A percentile compares a stretch with the other conserved stretches of the same genome.
Evolutionary conservation across 164 flowering plant species (phyloP).

Genomic region (Umbilicus rupestris): DNA sequence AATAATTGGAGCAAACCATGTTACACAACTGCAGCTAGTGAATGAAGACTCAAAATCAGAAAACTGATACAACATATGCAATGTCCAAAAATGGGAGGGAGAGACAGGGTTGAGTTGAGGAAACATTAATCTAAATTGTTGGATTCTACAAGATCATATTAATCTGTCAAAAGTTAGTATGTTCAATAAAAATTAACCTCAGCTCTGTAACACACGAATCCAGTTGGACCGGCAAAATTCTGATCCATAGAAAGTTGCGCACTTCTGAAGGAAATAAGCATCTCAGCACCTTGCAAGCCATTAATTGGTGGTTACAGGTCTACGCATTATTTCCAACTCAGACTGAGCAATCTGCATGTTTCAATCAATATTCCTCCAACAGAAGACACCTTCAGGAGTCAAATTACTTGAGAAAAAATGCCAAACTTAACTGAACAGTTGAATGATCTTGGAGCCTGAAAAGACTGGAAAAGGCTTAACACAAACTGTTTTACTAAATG

Average conservation of each 20-base stretch:
- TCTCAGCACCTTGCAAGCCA: neutral
- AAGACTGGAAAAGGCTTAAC: neutral
- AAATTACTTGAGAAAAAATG: too few species aligned
- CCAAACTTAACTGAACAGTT: too few species aligned
- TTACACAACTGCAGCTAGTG: too few species aligned
- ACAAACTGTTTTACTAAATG: neutral
- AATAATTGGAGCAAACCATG: neutral
- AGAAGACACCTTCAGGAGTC: neutral
- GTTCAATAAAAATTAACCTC: neutral
- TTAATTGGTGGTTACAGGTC: neutral
- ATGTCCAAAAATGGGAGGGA: neutral
- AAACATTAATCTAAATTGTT: neutral
- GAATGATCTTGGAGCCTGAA: too few species aligned
- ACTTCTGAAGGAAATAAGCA: neutral
- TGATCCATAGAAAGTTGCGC: constrained; percentile 7
- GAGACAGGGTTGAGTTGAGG: neutral
- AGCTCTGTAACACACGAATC: neutral
- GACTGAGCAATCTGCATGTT: neutral
- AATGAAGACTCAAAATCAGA: too few species aligned
- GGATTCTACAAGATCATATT: neutral
- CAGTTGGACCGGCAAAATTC: neutral
- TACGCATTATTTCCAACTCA: neutral
- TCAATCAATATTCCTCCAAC: neutral
- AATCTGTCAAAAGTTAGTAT: too few species aligned
- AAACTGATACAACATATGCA: neutral